A percentile compares a stretch with the other conserved stretches of the same genome.
Evolutionary conservation across 345 rosid genomes (phyloP).

Genomic region (Limnanthes douglasii): DNA sequence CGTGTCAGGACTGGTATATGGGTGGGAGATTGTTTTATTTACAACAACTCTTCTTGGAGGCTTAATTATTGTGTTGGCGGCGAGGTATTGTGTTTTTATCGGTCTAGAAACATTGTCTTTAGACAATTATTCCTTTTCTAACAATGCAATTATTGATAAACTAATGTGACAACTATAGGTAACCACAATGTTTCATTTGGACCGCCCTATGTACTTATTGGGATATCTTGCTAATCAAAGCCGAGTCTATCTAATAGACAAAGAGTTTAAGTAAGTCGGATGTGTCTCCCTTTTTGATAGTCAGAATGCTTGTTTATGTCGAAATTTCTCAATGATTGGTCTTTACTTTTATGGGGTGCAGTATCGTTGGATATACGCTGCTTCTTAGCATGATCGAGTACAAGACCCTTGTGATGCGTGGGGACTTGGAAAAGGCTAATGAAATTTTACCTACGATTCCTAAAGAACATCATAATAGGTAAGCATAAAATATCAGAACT

Average conservation of each 20-base stretch:
- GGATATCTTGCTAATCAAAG: slow-evolving; percentile 97
- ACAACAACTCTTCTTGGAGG: slow-evolving; percentile 95
- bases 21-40: slow-evolving; percentile 99
- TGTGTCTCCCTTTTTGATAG: slow-evolving; percentile 3
- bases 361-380: slow-evolving; percentile 75
- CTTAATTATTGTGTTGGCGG: slow-evolving; percentile 99
- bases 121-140: slow-evolving; percentile 6
- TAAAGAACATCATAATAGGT: slow-evolving; percentile 79
- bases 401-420: slow-evolving; percentile 96
- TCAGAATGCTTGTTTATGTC: slow-evolving; percentile 1
- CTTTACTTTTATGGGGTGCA: slow-evolving; percentile 13
- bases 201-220: slow-evolving; percentile 98
- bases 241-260: slow-evolving; percentile 93
- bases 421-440: slow-evolving; percentile 68
- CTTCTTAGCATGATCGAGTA: slow-evolving; percentile 86
- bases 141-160: slow-evolving; percentile 2
- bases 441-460: slow-evolving; percentile 79
- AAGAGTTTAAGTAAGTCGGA: slow-evolving; percentile 83
- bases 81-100: slow-evolving; percentile 43
- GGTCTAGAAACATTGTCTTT: too few species aligned
- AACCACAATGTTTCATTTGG: slow-evolving; percentile 97
- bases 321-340: slow-evolving; percentile 6
- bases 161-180: slow-evolving; percentile 29
- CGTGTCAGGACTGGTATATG: slow-evolving; percentile 97
- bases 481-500: slow-evolving; percentile 1